Evolutionary conservation across 176 grass and related monocot genomes (phyloP).

Genomic region (Melocanna baccifera): DNA sequence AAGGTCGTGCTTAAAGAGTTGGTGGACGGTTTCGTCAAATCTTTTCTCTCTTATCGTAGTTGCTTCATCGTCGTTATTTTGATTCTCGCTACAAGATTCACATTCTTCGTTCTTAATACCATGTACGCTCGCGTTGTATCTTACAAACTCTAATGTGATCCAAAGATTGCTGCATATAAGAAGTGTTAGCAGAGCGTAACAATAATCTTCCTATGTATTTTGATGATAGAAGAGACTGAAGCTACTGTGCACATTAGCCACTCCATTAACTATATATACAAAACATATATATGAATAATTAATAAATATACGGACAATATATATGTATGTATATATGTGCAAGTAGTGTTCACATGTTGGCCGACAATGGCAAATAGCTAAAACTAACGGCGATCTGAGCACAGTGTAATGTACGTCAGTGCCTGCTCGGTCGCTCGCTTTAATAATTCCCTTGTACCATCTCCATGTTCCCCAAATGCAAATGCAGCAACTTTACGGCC

Average conservation of each 20-base stretch:
- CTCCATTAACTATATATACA: background rate
- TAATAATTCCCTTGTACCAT: background rate
- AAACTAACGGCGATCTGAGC: slow-evolving; percentile 17
- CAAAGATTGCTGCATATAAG: no score
- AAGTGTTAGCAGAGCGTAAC: no score
- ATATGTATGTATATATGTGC: background rate
- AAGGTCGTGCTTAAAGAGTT: no score
- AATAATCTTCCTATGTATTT: background rate
- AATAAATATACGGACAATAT: background rate
- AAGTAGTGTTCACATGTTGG: background rate
- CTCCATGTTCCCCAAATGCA: background rate
- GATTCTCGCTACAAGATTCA: no score
- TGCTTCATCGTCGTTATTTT: no score
- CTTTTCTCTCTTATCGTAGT: no score
- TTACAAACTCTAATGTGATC: no score
- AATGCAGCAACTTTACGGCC: background rate
- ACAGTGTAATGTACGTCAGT: slow-evolving; percentile 31
- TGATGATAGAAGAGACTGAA: no score
- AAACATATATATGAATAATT: background rate
- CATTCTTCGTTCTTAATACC: no score
- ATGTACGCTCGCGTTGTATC: no score
- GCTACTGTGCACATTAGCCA: no score
- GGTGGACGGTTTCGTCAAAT: no score
- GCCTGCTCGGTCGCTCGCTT: background rate
- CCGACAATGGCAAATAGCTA: background rate